These are phyloP conservation scores for Metarhizium humberi DNA, from an alignment of 2,329 filamentous ascomycete genomes.

Conservation along the genomic window DNA sequence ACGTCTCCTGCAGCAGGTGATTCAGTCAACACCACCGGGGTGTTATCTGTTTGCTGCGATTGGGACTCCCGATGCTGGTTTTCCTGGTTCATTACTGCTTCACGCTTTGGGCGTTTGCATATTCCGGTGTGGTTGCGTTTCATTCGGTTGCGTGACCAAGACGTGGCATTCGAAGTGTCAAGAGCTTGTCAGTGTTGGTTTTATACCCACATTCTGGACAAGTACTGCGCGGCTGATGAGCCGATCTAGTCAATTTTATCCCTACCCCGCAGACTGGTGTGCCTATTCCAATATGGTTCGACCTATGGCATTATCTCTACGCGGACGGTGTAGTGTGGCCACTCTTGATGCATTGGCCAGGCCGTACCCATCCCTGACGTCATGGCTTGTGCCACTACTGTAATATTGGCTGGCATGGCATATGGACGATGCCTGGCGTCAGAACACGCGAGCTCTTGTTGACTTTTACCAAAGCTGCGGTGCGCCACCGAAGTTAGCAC, in stretches of 20 bases:
- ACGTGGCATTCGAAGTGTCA: neutral
- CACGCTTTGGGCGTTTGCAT: neutral
- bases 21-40: conserved; percentile 17
- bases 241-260: neutral
- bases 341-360: neutral
- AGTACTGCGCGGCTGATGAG: neutral
- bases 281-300: neutral
- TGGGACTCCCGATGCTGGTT: conserved; percentile 9
- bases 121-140: neutral
- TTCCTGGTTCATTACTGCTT: neutral
- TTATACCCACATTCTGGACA: neutral
- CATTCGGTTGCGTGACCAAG: neutral
- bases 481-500: too few species aligned
- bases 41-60: conserved; percentile 10
- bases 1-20: conserved; percentile 17
- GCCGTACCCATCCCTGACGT: neutral
- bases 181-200: neutral
- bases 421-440: too few species aligned
- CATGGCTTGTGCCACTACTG: neutral
- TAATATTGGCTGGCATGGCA: neutral
- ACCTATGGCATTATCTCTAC: neutral
- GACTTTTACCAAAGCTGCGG: too few species aligned
- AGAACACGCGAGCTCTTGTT: too few species aligned
- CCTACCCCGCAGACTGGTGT: neutral
- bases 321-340: neutral